Percentiles rank a stretch among this genome's conserved stretches.
These are phyloP conservation scores for Nissolia schottii DNA, from an alignment of 306 rosid species.

Conservation along the genomic window DNA sequence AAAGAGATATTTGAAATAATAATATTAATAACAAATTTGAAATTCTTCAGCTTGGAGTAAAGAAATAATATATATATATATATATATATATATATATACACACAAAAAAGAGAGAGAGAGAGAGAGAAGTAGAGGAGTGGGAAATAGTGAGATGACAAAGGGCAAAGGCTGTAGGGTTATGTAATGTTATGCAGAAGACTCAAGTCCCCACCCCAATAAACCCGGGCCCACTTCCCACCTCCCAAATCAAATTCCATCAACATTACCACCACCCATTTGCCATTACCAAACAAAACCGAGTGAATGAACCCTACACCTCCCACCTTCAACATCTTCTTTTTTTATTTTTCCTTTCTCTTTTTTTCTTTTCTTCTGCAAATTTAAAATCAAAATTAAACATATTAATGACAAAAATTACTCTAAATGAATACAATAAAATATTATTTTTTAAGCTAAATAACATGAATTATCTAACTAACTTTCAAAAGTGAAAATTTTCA, in stretches of 20 bases:
- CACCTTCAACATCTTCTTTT: not conserved
- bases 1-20: not conserved
- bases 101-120: not conserved
- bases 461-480: too few relatives aligned
- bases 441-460: too few relatives aligned
- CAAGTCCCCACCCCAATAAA: not conserved
- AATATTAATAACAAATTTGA: not conserved
- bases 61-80: not conserved
- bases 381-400: not conserved
- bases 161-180: not conserved
- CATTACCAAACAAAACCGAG: not conserved
- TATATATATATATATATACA: too few relatives aligned
- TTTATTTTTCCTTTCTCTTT: not conserved
- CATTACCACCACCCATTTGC: not conserved
- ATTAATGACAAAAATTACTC: not conserved
- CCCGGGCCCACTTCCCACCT: not conserved
- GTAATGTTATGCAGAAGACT: not conserved
- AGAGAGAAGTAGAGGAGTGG: not conserved
- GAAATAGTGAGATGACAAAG: not conserved
- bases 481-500: too few relatives aligned
- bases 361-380: not conserved
- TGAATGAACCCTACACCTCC: not conserved
- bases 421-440: too few relatives aligned
- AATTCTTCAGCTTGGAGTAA: not conserved
- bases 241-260: not conserved